Percentiles rank a stretch among this genome's conserved stretches.
Evolutionary conservation across 176 grass and related monocot species (phyloP).

Genomic region (Panicum miliaceum): DNA sequence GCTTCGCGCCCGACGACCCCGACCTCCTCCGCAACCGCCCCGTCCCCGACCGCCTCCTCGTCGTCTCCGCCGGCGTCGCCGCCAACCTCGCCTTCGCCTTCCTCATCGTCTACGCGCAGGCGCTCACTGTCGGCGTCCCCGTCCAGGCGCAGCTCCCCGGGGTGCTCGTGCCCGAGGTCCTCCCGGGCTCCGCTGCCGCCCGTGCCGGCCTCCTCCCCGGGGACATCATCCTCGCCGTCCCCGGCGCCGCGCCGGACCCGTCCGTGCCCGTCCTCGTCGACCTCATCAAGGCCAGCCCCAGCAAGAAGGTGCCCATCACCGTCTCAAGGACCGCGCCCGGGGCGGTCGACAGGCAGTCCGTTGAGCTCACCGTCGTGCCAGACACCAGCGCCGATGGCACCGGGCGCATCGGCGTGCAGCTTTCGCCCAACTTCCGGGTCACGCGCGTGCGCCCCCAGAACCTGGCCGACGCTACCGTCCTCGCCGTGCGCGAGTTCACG

Average conservation of each 20-base stretch:
- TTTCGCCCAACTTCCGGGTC: slow-evolving; percentile 72
- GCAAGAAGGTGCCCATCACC: slow-evolving; percentile 64
- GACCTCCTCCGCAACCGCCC: slow-evolving; percentile 95
- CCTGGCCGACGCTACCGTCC: slow-evolving; percentile 56
- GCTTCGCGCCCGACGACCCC: slow-evolving; percentile 73
- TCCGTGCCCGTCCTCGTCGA: slow-evolving; percentile 75
- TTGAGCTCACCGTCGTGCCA: slow-evolving; percentile 72
- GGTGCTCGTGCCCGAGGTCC: slow-evolving; percentile 80
- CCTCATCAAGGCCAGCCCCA: slow-evolving; percentile 70
- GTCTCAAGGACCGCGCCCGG: slow-evolving; percentile 44
- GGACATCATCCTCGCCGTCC: slow-evolving; percentile 78
- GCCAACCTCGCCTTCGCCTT: slow-evolving; percentile 89
- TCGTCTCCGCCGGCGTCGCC: slow-evolving; percentile 85
- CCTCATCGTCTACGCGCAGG: slow-evolving; percentile 79
- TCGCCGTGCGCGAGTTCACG: slow-evolving; percentile 69
- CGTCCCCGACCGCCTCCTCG: slow-evolving; percentile 81
- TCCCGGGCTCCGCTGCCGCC: slow-evolving; percentile 68
- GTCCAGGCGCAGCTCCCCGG: slow-evolving; percentile 74
- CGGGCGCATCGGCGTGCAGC: slow-evolving; percentile 81
- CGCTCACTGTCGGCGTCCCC: slow-evolving; percentile 84
- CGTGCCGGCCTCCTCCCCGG: slow-evolving; percentile 71
- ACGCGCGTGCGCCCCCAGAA: slow-evolving; percentile 57
- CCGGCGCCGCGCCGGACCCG: slow-evolving; percentile 52
- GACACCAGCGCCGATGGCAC: slow-evolving; percentile 72
- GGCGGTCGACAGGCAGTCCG: not conserved